Base-by-base conservation (phyloP, 169 alveolate genomes). In the Hepatocystis sp. region DNA sequence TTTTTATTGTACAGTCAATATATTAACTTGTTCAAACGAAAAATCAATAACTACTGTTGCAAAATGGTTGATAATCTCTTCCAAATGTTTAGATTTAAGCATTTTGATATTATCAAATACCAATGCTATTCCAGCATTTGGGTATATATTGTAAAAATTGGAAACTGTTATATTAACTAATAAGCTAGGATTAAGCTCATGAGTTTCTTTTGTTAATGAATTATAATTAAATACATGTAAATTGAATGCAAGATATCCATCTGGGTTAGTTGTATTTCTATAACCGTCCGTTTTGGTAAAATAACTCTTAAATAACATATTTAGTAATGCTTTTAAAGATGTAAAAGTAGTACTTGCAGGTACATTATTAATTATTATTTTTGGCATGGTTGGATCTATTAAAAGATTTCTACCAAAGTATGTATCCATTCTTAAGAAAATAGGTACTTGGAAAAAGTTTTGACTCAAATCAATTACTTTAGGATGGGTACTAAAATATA, bases 391-490 rank as follows among this genome's bases (percentile, higher is more conserved):
- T 19, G 13, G 30, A 28, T 47, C 67, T 46, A 23, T 81, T 40
- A 81, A 60, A 5, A 51, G 17, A 55, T 51, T 36, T 23, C 34
- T 11, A 25, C 13, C 40, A 11, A 21, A 53, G 8, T 47, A 8
- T 2, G 55, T n/a, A 28, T 27, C 51, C 10, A 51, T 36, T 27
- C 28, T 81, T 27, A 81, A 53, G 19, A 13, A 61, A 42, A 81
- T 60, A 7, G 39, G 30, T 32, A 81, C 89, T 49, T 81, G 89
- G 71, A 61, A 81, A 39, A 61, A 21, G 60, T 81, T 81, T 81
- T 81, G 81, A 42, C 84, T 81, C 34, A 81, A 8, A 11, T 81
- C 89, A 28, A 81, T 42, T 23, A 61, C 5, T 19, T 66, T 1
- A 19, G 89, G 84, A 23, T 81, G 63, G 1, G 68, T 4, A 44